phyloP scores from a whole-genome alignment of 495 filamentous ascomycete genomes.

The Bathelium albidoporum region DNA sequence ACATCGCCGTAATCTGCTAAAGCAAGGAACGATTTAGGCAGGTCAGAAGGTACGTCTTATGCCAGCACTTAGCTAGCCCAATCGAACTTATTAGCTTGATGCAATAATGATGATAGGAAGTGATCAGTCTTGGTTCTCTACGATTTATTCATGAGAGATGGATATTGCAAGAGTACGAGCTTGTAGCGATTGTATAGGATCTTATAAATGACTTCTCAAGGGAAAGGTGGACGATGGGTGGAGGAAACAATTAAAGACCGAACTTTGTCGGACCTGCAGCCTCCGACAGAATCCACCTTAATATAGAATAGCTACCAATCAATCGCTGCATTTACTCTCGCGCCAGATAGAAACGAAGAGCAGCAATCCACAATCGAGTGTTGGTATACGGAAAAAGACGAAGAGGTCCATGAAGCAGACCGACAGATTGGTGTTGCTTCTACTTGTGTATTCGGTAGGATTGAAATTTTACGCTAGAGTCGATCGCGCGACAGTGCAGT shows the following conservation, averaged over 20 bases:
- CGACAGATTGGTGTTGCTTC: not conserved
- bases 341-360: not conserved
- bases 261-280: not conserved
- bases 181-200: not conserved
- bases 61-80: slow-evolving; percentile 15
- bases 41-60: slow-evolving; percentile 12
- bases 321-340: not conserved
- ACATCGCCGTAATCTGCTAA: slow-evolving; percentile 16
- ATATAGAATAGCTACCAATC: slow-evolving; percentile 2
- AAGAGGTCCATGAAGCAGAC: not conserved
- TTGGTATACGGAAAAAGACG: not conserved
- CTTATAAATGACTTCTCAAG: not conserved
- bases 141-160: not conserved
- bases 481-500: not conserved
- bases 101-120: not conserved
- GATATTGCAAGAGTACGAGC: not conserved
- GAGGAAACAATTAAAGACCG: not conserved
- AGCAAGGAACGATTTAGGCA: slow-evolving; percentile 14
- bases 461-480: not conserved
- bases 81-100: not conserved
- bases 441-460: not conserved
- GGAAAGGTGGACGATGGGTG: not conserved
- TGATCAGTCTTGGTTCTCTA: not conserved
- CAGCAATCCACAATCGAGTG: not conserved
- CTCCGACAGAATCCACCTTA: not conserved